These are phyloP conservation scores for Epichloe aotearoae DNA, from an alignment of 2,329 filamentous ascomycete genomes.

Conservation along the genomic window DNA sequence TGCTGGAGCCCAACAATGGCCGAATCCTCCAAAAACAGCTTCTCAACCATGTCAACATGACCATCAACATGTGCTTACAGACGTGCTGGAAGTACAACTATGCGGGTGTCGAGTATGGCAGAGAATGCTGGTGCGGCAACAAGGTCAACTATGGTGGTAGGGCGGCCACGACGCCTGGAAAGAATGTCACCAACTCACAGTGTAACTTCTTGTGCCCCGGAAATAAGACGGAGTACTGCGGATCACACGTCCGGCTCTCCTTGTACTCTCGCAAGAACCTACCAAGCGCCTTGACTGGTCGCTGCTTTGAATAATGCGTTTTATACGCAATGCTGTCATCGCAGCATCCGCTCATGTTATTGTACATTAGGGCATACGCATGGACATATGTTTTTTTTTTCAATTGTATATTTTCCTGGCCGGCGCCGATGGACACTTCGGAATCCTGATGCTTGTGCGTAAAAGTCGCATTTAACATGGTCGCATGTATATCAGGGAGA, in stretches of 20 bases:
- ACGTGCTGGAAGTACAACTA: constrained; percentile 21
- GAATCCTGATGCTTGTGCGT: too few species aligned
- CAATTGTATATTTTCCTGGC: too few species aligned
- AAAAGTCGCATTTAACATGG: too few species aligned
- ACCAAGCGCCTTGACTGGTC: constrained; percentile 1
- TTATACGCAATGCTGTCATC: background rate
- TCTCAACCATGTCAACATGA: constrained; percentile 21
- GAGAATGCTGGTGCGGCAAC: constrained; percentile 26
- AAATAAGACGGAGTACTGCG: constrained; percentile 18
- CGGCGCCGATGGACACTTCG: too few species aligned
- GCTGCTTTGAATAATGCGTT: background rate
- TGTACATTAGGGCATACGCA: too few species aligned
- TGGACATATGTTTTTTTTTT: too few species aligned
- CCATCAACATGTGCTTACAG: constrained; percentile 19
- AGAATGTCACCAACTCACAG: constrained; percentile 17
- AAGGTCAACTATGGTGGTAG: constrained; percentile 15
- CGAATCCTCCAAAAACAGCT: constrained; percentile 19
- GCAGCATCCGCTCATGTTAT: too few species aligned
- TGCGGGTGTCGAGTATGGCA: constrained; percentile 24
- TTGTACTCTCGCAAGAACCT: constrained; percentile 14
- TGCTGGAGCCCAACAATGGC: constrained; percentile 19
- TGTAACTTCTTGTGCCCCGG: constrained; percentile 24
- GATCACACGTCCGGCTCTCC: constrained; percentile 17
- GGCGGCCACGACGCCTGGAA: constrained; percentile 11
- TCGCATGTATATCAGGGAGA: too few species aligned